Evolutionary conservation across 306 rosid genomes (phyloP).

Genomic region (Pueraria montana): DNA sequence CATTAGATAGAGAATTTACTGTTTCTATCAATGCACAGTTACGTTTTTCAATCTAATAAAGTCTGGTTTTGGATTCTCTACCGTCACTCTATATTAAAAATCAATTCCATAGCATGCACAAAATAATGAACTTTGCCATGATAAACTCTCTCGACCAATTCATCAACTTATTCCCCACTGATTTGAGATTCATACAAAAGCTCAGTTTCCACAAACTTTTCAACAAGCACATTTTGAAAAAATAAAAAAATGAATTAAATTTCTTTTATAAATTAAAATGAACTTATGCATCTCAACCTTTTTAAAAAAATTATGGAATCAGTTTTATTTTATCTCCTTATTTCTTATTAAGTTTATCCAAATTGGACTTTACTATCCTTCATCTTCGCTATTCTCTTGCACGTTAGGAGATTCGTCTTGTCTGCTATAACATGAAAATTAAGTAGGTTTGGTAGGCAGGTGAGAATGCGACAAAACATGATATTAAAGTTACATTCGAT

Average conservation of each 20-base stretch:
- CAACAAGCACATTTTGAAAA: background rate
- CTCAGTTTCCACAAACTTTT: background rate
- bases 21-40: slow-evolving; percentile 48
- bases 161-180: background rate
- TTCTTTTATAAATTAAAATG: too few species aligned
- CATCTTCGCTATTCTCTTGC: background rate
- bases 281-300: too few species aligned
- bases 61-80: slow-evolving; percentile 20
- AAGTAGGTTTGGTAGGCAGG: background rate
- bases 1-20: slow-evolving; percentile 31
- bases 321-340: too few species aligned
- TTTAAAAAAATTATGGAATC: too few species aligned
- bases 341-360: background rate
- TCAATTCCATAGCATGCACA: background rate
- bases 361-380: background rate
- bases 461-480: background rate
- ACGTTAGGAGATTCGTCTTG: background rate
- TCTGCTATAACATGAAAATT: background rate
- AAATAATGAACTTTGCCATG: background rate
- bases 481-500: background rate
- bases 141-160: background rate
- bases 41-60: slow-evolving; percentile 35
- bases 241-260: background rate
- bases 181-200: background rate
- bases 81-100: background rate